Base-by-base conservation (phyloP, 2,329 filamentous ascomycete species). In the Ophioceras dolichostomum region DNA sequence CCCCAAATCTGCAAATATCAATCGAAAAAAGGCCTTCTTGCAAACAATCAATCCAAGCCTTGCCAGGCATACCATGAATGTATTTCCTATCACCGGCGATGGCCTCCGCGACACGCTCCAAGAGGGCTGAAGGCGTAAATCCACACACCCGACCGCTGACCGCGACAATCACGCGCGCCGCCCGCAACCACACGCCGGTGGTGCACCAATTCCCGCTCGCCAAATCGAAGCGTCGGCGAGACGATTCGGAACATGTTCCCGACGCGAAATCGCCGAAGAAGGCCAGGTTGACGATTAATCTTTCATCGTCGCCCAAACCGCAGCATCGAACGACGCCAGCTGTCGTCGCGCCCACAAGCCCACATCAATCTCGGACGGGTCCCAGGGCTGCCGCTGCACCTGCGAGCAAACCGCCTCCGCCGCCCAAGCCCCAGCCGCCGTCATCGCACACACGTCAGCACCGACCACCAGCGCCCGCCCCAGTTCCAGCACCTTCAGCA, bases 61-160 rank as follows among this genome's bases (percentile, higher is more conserved):
- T 33, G 31, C 19, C 12, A 7, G 17, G 31, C 26, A 38, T 40
- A 40, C 39, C 37, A 49, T 49, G 47, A 29, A 43, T 16, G 44
- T 40, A 39, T 45, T 44, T 39, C 31, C 42, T 34, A 37, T 37
- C 22, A 43, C 43, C 40, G 43, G 39, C 46, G 30, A 48, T 47
- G 45, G 42, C 43, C 41, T 38, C 43, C 17, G 43, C 43, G 37
- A 48, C 46, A 22, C 47, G 47, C 37, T 44, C 47, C 41, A 45
- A 46, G 30, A 44, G 45, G 30, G 38, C 43, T 22, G 43, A 46
- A 29, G 28, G 36, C 36, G 28, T 24, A 27, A 32, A 12, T 14
- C 30, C 28, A 18, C 30, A 32, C 18, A n/a, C 20, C 14, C 21
- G 21, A n/a, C 21, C 31, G 31, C 31, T 33, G 31, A 13, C 16